phyloP scores from a whole-genome alignment of 176 grass and related monocot species.

The Alopecurus myosuroides region DNA sequence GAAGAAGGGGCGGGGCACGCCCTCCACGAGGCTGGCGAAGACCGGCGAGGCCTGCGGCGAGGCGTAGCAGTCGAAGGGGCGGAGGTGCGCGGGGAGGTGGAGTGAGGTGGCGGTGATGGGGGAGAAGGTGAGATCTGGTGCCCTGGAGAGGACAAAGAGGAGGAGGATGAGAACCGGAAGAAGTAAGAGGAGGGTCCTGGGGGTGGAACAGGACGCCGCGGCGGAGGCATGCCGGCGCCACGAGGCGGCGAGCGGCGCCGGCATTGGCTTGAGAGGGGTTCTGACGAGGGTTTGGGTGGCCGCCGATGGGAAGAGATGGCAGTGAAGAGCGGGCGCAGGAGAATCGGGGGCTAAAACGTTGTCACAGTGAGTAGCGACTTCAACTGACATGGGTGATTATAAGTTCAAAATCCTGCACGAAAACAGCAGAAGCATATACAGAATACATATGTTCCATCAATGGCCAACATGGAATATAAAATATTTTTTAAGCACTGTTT shows the following conservation, averaged over 20 bases:
- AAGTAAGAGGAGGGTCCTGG: slow-evolving; percentile 27
- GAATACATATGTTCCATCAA: no score
- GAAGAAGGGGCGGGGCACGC: slow-evolving; percentile 67
- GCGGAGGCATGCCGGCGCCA: slow-evolving; percentile 46
- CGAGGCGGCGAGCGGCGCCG: slow-evolving; percentile 1
- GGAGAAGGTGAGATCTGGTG: slow-evolving; percentile 34
- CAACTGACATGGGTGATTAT: no score
- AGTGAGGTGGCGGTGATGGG: background rate
- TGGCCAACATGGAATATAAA: no score
- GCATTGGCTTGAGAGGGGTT: background rate
- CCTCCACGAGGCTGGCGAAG: slow-evolving; percentile 84
- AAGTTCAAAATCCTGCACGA: no score
- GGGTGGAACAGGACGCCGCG: slow-evolving; percentile 21
- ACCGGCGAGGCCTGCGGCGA: slow-evolving; percentile 82
- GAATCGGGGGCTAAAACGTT: no score
- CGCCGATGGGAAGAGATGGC: background rate
- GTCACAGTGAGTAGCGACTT: no score
- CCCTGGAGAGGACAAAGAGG: slow-evolving; percentile 43
- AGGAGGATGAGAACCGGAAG: slow-evolving; percentile 50
- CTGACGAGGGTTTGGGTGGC: background rate
- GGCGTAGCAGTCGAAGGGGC: slow-evolving; percentile 68
- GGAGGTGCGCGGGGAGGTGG: slow-evolving; percentile 4
- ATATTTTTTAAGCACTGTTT: no score
- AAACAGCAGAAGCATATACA: no score
- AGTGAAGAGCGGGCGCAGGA: background rate